These are phyloP conservation scores for Ustilago hordei DNA, from an alignment of 1,284 basidiomycete genomes.

Conservation along the genomic window DNA sequence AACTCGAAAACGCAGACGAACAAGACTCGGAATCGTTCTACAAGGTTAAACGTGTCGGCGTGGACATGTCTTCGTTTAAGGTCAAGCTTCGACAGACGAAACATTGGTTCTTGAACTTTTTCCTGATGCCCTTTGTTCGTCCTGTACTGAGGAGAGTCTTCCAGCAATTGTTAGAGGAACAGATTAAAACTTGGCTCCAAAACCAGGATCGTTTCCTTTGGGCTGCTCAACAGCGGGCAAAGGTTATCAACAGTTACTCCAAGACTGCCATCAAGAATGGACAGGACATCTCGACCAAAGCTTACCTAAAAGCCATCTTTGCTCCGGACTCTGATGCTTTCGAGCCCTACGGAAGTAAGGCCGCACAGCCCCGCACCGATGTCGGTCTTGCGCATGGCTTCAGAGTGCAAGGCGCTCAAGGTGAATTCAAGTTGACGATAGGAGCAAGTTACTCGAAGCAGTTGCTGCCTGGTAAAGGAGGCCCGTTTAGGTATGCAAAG, in stretches of 20 bases:
- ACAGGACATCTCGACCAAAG: constrained; percentile 69
- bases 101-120: constrained; percentile 65
- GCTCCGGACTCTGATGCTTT: constrained; percentile 59
- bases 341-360: constrained; percentile 68
- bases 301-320: constrained; percentile 72
- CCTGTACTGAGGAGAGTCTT: constrained; percentile 54
- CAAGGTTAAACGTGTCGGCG: constrained; percentile 71
- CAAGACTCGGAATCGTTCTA: constrained; percentile 72
- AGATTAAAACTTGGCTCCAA: constrained; percentile 61
- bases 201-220: constrained; percentile 66
- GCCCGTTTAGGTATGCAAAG: constrained; percentile 63
- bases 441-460: constrained; percentile 71
- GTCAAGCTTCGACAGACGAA: constrained; percentile 59
- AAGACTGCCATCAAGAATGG: constrained; percentile 35
- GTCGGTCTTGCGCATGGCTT: constrained; percentile 45
- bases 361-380: constrained; percentile 63
- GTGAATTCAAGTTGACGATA: constrained; percentile 72
- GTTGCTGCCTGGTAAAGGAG: constrained; percentile 70
- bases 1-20: constrained; percentile 71
- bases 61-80: constrained; percentile 69
- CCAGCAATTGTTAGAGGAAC: constrained; percentile 69
- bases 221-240: constrained; percentile 71
- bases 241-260: constrained; percentile 70
- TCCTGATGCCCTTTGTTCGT: constrained; percentile 63
- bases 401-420: constrained; percentile 67